Percentiles rank a stretch among this genome's conserved stretches.
These are phyloP conservation scores for Penicillium sp. DNA, from an alignment of 2,329 filamentous ascomycete species.

Conservation along the genomic window DNA sequence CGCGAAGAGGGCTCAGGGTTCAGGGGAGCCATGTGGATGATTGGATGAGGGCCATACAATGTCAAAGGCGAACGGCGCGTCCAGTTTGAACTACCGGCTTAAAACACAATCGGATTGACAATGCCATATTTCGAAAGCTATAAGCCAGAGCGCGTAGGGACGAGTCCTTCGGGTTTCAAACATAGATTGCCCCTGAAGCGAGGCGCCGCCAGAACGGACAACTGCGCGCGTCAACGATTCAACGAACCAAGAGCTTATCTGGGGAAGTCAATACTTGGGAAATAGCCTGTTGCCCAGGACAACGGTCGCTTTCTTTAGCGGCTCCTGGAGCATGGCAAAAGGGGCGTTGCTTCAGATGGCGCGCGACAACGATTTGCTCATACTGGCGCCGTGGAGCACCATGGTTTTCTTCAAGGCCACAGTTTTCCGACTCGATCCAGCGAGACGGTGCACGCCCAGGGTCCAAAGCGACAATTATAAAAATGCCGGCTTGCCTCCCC, in stretches of 20 bases:
- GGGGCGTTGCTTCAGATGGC: slow-evolving; percentile 11
- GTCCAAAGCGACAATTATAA: too few species aligned
- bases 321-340: not conserved
- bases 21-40: not conserved
- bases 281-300: not conserved
- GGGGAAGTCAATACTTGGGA: not conserved
- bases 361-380: slow-evolving; percentile 18
- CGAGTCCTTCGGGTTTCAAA: not conserved
- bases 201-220: not conserved
- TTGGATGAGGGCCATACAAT: too few species aligned
- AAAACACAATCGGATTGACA: too few species aligned
- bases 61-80: too few species aligned
- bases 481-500: too few species aligned
- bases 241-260: not conserved
- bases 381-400: not conserved
- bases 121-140: too few species aligned
- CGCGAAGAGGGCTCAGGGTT: not conserved
- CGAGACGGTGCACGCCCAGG: too few species aligned
- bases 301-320: not conserved
- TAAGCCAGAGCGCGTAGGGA: not conserved
- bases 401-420: too few species aligned
- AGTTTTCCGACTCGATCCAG: too few species aligned
- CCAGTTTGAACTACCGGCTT: too few species aligned
- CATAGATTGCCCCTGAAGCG: not conserved
- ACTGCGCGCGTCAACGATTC: not conserved